Conservation (phyloP, 2,329 filamentous ascomycete genomes). For the Aspergillus bombycis region DNA sequence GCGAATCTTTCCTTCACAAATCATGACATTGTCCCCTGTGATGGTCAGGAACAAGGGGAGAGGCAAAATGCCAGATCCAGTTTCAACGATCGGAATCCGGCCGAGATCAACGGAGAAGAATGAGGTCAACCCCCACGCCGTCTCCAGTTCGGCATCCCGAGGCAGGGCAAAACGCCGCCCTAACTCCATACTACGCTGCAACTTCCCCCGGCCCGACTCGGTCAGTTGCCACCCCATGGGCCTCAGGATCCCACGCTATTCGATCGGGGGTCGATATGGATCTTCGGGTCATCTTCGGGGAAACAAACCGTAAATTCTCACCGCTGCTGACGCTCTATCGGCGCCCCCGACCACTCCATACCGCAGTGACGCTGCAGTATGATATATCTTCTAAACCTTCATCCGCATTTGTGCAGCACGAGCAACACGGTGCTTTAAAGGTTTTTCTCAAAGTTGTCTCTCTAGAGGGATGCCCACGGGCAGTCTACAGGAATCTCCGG, state of each 20-base stretch:
- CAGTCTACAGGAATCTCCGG: too few relatives aligned
- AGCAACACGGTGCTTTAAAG: background rate
- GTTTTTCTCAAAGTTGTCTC: background rate
- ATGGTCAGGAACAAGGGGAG: background rate
- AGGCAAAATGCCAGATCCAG: background rate
- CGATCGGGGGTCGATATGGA: background rate
- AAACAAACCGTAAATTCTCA: constrained; percentile 7
- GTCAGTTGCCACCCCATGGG: constrained; percentile 13
- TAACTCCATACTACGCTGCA: background rate
- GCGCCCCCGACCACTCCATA: background rate
- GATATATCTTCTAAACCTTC: background rate
- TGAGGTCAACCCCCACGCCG: constrained; percentile 11
- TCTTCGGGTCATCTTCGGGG: constrained; percentile 14
- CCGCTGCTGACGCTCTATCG: background rate
- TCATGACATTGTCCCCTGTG: background rate
- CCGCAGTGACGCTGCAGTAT: background rate
- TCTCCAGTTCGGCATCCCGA: constrained; percentile 13
- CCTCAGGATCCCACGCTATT: background rate
- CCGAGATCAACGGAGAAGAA: constrained; percentile 2
- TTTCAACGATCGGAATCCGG: constrained; percentile 4
- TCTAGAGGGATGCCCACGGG: background rate
- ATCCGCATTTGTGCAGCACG: background rate
- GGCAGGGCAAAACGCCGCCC: background rate
- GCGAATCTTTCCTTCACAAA: background rate
- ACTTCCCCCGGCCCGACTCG: constrained; percentile 5